Evolutionary conservation across 2,329 filamentous ascomycete genomes (phyloP), one percentile per base, ranked within the genome.

Genomic region (Aspergillus sergii): DNA sequence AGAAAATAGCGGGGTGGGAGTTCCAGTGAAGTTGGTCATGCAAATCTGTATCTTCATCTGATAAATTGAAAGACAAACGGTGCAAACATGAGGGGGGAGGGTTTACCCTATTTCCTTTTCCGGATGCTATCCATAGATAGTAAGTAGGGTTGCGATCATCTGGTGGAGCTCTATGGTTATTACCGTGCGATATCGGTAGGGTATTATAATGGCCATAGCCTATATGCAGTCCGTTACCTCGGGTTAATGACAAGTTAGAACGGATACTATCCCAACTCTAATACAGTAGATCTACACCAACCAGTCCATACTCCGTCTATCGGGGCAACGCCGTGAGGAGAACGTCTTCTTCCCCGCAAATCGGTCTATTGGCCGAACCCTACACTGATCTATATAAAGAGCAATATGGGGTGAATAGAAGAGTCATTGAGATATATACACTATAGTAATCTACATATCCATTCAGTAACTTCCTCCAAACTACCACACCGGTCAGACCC

Each of bases 341-440:
- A 50, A 50, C 46, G 51, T 21, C 26, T n/a, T 51, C 26, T 62
- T 62, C 70, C 71, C 71, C 71, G 71, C 71, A 73, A 56, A 51
- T 71, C 71, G 71, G 69, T 57, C 46, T 60, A 60, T 67, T 71
- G 41, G 55, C 71, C 71, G 70, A 73, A 50, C 28, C 59, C 23
- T 16, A 28, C n/a, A 30, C 16, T n/a, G 46, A 50, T 50, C 16
- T 19, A 50, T 16, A 50, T 50, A 50, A 50, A 28, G 46, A 19
- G 46, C 12, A 16, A 50, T 8, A 30, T 26, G 26, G 16, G 5
- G 21, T 9, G 16, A 7, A 28, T 9, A 4, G 1, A n/a, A 19
- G 7, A 23, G 4, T 12, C 23, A 30, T 19, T 50, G 26, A n/a
- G n/a, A 10, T 14, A 30, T 50, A 30, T 50, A 16, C 8, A 6